Evolutionary conservation across 371 early-diverging fungal species (phyloP), one percentile per base, ranked within the genome.

Genomic region (Vittaforma corneae): DNA sequence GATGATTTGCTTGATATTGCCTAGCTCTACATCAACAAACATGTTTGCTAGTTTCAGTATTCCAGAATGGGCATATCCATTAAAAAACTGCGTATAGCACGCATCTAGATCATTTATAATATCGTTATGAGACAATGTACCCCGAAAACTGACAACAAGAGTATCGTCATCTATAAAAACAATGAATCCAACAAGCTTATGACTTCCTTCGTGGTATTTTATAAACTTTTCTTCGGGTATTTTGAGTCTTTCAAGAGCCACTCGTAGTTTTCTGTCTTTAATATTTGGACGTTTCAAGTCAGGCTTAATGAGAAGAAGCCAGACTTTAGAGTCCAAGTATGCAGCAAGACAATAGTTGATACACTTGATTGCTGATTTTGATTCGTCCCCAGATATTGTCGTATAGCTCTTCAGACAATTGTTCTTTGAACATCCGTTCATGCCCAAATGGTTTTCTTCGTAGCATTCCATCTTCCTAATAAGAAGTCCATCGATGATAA

Each of bases 31-130:
- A 20, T 64, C 56, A 18, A 77, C 45, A 53, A 77, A 77, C 4
- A 42, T 28, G 20, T 54, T 42, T 5, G 71, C 64, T 35, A 76
- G 61, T n/a, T 67, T 44, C 44, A 70, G 65, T 16, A 79, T 58
- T 50, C 79, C 79, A 16, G 37, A 54, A 45, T 79, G 79, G 22
- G 71, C 56, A 59, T 63, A 74, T 29, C 75, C 75, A 34, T 62
- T 56, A 20, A 54, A 42, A 62, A 74, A 74, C 24, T 66, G 46
- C 4, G 57, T 29, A 37, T 74, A 74, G 14, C 51, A 40, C 37
- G 61, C 71, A 37, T 66, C 56, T 57, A 74, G 33, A 54, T 74
- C 75, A 33, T 67, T 38, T 3, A 71, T 30, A 9, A 62, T 45
- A 28, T 74, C 75, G n/a, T 51, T 46, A n/a, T 59, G 34, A 22